Evolutionary conservation across 148 eudicot species (phyloP), one percentile per base, ranked within the genome.

Genomic region (Arctostaphylos glauca): DNA sequence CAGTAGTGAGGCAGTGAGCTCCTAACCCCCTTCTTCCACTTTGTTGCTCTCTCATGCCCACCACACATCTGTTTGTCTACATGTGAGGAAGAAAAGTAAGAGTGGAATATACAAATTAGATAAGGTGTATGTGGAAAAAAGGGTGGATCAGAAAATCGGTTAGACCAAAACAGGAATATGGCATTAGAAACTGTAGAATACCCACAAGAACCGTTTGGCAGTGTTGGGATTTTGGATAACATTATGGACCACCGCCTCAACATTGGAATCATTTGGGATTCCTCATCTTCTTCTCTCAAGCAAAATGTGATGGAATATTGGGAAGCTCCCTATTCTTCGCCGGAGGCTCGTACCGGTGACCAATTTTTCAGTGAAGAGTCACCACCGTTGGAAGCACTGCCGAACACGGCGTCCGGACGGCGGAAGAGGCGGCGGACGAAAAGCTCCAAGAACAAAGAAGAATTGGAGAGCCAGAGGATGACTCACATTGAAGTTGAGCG

Each of bases 401-500:
- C 72, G 15, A 23, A 67, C 15, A 13, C 85, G 0, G 75, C 53
- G 3, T 5, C 23, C 2, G 81, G 88, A 18, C 89, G 89, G 47
- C 68, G 86, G 44, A 86, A 87, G 84, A 85, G 89, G 82, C 82
- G 91, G 47, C 75, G 95, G 70, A 82, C 89, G 74, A 91, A 87
- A 58, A 88, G 84, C 31, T 49, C 86, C 46, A 95, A 95, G 88
- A 92, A 95, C 74, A 84, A 87, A 68, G 96, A 94, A 73, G 98
- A 95, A 16, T 80, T 94, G 67, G 98, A 95, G 87, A 91, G 86
- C 48, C 98, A 95, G 77, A 92, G 98, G 79, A 92, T 90, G 93
- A 95, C 95, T 44, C 98, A 95, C 88, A 95, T 95, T 83, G 90
- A 94, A 0, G 98, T 95, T 3, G 98, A 95, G 78, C 84, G 98